Evolutionary conservation across 1,139 yeast genomes (phyloP), one percentile per base, ranked within the genome.

Genomic region (Magnusiomyces ingens): DNA sequence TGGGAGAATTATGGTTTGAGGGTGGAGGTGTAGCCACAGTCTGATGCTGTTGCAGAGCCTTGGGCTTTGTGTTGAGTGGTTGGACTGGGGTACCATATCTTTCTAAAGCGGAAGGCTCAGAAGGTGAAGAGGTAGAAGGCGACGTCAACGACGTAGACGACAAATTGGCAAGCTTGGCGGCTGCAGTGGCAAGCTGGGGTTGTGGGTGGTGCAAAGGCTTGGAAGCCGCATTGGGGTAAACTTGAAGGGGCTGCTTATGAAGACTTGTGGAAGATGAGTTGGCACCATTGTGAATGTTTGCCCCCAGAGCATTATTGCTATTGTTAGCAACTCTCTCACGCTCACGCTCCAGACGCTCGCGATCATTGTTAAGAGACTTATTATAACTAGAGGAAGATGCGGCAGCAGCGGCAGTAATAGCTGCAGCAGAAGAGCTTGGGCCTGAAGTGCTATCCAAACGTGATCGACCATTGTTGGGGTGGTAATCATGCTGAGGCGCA

Each of bases 31-130:
- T 26, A 15, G 46, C 45, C 8, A 26, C 32, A 26, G 4, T 26
- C 32, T 26, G 32, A 19, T 21, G 22, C 13, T 54, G 35, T 19
- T 37, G 13, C 17, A 40, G 40, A 32, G 51, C 40, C 45, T 55
- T 57, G 3, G 56, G 55, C 48, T 52, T 55, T 1, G 59, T 52
- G 35, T 57, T 57, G 35, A 58, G 47, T 19, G 61, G 61, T 45
- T 57, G 57, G 1, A 58, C 53, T 11, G 59, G 57, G 13, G 57
- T 49, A 17, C 52, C 54, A 29, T 52, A 52, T 21, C 32, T n/a
- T 45, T 49, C 52, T 26, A 48, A 22, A 19, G 50, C 40, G 48
- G 50, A 29, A 41, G 18, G 36, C 18, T 36, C 26, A 4, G 40
- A 36, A 36, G 40, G n/a, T 36, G 40, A 36, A 36, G 40, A 36